Evolutionary conservation across 768 basidiomycete genomes (phyloP).

Genomic region (Leccinum obscurum): DNA sequence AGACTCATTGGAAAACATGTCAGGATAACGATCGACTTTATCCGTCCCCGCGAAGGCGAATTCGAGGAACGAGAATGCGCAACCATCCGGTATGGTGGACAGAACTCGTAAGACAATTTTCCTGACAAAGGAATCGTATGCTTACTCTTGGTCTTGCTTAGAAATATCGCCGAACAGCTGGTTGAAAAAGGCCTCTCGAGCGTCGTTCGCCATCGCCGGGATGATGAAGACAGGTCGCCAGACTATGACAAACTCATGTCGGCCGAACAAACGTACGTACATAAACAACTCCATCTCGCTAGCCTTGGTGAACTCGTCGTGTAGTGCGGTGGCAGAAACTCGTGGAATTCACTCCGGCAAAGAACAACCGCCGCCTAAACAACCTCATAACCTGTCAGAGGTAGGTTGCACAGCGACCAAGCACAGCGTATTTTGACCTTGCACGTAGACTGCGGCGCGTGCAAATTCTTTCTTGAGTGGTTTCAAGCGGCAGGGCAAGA

Average conservation of each 20-base stretch:
- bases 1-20: slow-evolving; percentile 89
- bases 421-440: not conserved
- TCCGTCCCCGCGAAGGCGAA: slow-evolving; percentile 90
- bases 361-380: slow-evolving; percentile 75
- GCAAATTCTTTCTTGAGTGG: slow-evolving; percentile 86
- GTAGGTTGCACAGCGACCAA: slow-evolving; percentile 37
- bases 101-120: slow-evolving; percentile 59
- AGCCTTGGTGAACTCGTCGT: slow-evolving; percentile 11
- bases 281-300: not conserved
- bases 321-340: slow-evolving; percentile 72
- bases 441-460: slow-evolving; percentile 58
- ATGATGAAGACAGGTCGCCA: slow-evolving; percentile 94
- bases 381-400: slow-evolving; percentile 91
- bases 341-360: slow-evolving; percentile 93
- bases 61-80: slow-evolving; percentile 93
- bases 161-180: slow-evolving; percentile 90
- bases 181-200: slow-evolving; percentile 92
- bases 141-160: slow-evolving; percentile 32
- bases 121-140: not conserved
- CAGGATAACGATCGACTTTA: slow-evolving; percentile 82
- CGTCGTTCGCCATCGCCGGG: slow-evolving; percentile 88
- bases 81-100: slow-evolving; percentile 81
- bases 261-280: slow-evolving; percentile 84
- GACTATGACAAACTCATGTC: slow-evolving; percentile 96
- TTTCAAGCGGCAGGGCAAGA: slow-evolving; percentile 86